These are phyloP conservation scores for Eutypa lata DNA, from an alignment of 2,329 filamentous ascomycete species.

Conservation along the genomic window DNA sequence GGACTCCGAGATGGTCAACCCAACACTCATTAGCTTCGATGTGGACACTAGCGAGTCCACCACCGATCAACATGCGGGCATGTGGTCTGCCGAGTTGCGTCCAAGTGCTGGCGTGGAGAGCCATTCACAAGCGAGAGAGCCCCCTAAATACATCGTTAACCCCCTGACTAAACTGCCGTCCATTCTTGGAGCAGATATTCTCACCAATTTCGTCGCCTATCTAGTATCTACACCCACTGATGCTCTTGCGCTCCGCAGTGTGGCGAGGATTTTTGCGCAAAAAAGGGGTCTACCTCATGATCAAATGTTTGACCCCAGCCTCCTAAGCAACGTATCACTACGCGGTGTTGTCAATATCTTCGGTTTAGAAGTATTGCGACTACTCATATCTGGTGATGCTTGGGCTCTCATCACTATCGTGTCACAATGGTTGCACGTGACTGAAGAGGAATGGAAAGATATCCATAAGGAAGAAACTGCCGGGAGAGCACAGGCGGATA, in stretches of 20 bases:
- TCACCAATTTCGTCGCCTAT: slow-evolving; percentile 41
- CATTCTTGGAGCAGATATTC: slow-evolving; percentile 42
- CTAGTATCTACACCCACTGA: slow-evolving; percentile 46
- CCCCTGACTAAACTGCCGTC: slow-evolving; percentile 50
- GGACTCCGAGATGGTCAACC: slow-evolving; percentile 51
- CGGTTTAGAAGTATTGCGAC: slow-evolving; percentile 42
- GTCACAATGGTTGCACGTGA: slow-evolving; percentile 37
- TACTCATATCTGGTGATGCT: slow-evolving; percentile 41
- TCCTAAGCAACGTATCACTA: slow-evolving; percentile 35
- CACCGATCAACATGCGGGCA: slow-evolving; percentile 46
- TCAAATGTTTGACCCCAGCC: slow-evolving; percentile 37
- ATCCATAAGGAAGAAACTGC: slow-evolving; percentile 23
- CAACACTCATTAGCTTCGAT: slow-evolving; percentile 59
- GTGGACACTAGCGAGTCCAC: slow-evolving; percentile 54
- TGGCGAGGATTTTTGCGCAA: slow-evolving; percentile 41
- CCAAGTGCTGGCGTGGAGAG: slow-evolving; percentile 39
- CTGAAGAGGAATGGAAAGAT: slow-evolving; percentile 42
- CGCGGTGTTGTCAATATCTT: slow-evolving; percentile 43
- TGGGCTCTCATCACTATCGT: slow-evolving; percentile 41
- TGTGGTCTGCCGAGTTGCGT: slow-evolving; percentile 58
- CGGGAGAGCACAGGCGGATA: slow-evolving; percentile 2
- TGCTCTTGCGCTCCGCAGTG: slow-evolving; percentile 39
- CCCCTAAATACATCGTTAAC: slow-evolving; percentile 42
- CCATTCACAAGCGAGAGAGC: slow-evolving; percentile 29
- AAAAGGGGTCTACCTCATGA: slow-evolving; percentile 34